phyloP scores from a whole-genome alignment of 352 stramenopile species.

The Globisporangium polare region DNA sequence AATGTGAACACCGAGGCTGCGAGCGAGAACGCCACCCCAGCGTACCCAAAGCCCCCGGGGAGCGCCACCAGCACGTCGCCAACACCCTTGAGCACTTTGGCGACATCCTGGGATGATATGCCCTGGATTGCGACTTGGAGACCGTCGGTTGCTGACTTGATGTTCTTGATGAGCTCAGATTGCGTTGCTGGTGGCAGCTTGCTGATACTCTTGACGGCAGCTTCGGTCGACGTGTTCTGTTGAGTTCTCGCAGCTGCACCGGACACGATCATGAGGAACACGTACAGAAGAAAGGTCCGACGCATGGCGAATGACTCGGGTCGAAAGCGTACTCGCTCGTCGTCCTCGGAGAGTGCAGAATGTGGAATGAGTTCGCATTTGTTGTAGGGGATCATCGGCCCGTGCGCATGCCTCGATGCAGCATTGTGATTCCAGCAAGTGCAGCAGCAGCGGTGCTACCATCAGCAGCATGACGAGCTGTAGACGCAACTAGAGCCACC shows the following conservation, averaged over 20 bases:
- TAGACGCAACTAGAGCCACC: background rate
- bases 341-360: background rate
- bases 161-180: slow-evolving; percentile 18
- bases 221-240: background rate
- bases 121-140: slow-evolving; percentile 38
- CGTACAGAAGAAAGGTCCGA: background rate
- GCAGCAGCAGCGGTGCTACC: background rate
- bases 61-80: slow-evolving; percentile 32
- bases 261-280: background rate
- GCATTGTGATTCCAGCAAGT: background rate
- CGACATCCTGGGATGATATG: slow-evolving; percentile 22
- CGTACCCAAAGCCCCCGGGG: slow-evolving; percentile 28
- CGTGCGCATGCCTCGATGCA: background rate
- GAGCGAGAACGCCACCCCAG: slow-evolving; percentile 43
- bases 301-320: slow-evolving; percentile 5
- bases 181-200: slow-evolving; percentile 11
- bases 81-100: slow-evolving; percentile 34
- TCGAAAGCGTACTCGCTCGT: background rate
- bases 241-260: background rate
- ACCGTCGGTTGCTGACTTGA: slow-evolving; percentile 41
- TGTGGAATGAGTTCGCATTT: background rate
- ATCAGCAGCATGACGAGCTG: background rate
- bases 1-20: slow-evolving; percentile 33
- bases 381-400: background rate
- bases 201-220: slow-evolving; percentile 24